A percentile compares a stretch with the other conserved stretches of the same genome.
Evolutionary conservation across 73 alveolate species (phyloP).

Genomic region (Blepharisma stoltei): DNA sequence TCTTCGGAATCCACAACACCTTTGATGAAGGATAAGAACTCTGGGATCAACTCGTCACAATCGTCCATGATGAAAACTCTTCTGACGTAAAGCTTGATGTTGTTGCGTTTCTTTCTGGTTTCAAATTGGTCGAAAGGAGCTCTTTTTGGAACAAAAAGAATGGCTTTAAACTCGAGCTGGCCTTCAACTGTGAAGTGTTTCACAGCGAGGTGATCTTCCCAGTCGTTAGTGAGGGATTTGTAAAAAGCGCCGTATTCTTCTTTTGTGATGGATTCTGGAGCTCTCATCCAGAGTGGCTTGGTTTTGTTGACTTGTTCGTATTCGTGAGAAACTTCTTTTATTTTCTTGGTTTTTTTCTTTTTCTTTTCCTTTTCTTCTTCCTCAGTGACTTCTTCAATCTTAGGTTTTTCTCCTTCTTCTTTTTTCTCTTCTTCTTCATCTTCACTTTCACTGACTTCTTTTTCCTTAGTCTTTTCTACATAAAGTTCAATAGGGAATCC

Average conservation of each 20-base stretch:
- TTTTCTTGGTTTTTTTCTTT: conserved; percentile 94
- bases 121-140: conserved; percentile 99
- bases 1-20: conserved; percentile 99
- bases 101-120: conserved; percentile 98
- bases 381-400: conserved; percentile 66
- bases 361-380: conserved; percentile 86
- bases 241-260: conserved; percentile 99
- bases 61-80: conserved; percentile 99
- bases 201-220: conserved; percentile 99
- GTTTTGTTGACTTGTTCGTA: conserved; percentile 98
- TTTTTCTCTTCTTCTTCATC: conserved; percentile 94
- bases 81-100: conserved; percentile 97
- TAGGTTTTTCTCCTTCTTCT: conserved; percentile 78
- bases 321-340: conserved; percentile 98
- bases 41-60: conserved; percentile 99
- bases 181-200: conserved; percentile 99
- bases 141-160: conserved; percentile 98
- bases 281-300: conserved; percentile 99
- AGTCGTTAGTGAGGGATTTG: conserved; percentile 97
- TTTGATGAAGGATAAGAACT: conserved; percentile 97
- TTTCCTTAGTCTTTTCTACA: conserved; percentile 95
- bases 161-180: conserved; percentile 98
- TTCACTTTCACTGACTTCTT: conserved; percentile 96
- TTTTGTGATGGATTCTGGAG: conserved; percentile 95
- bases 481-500: conserved; percentile 98